Evolutionary conservation across 345 rosid species (phyloP), one percentile per base, ranked within the genome.

Genomic region (Garcia nutans): DNA sequence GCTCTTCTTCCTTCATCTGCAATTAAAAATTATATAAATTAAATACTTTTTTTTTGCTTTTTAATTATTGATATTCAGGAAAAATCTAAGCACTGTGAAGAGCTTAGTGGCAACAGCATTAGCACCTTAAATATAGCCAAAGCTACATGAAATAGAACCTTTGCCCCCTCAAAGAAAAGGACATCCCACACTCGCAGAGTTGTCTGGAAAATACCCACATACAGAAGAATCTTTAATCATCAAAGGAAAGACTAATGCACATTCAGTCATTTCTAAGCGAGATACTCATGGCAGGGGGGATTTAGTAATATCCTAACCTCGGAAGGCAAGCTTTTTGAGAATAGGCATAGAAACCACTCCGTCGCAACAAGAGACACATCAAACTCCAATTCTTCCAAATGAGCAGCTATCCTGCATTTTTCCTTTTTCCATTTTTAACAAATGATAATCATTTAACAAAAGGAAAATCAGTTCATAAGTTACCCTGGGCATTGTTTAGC

Each of bases 291-390:
- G 16, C 16, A 76, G 0, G 72, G 31, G 41, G 6, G 41, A 4
- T 4, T 57, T 12, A 44, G 22, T 44, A 12, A 15, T 65, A n/a
- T 58, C 77, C 78, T 56, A 77, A 96, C 99, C 98, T 96, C 99
- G 2, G 99, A 96, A 68, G 99, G 99, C 85, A 96, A 83, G 88
- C 98, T 96, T 84, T 96, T 96, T 4, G 99, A 92, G 84, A 96
- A 96, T 77, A 96, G 97, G 84, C 99, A 96, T 37, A 96, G 87
- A 82, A 96, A 96, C 99, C 99, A 96, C 85, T 96, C 98, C 0
- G 99, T 92, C 78, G 99, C 91, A 79, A 96, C 99, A 68, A 96
- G 99, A 75, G 99, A 90, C 67, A 93, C 98, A 80, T 96, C 98
- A 81, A 96, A 96, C 75, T 91, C 97, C 85, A 92, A 78, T 73